These are phyloP conservation scores for Herpetomonas tarakana DNA, from an alignment of 208 protist species.

Conservation along the genomic window DNA sequence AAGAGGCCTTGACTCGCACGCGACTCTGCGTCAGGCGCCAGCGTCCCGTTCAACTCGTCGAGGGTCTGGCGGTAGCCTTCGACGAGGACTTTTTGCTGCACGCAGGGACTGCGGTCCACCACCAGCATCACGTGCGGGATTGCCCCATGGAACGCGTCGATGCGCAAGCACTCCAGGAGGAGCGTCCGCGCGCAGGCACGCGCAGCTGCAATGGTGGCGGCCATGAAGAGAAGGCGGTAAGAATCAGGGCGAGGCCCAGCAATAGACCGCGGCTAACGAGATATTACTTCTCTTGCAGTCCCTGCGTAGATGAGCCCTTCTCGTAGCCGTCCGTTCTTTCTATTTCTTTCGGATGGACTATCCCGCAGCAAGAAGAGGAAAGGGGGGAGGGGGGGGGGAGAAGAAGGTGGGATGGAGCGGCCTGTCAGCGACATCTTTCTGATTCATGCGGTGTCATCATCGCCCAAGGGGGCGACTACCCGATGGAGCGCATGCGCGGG, in stretches of 20 bases:
- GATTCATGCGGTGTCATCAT: too few relatives aligned
- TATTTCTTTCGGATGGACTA: too few relatives aligned
- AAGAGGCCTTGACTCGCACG: conserved; percentile 6
- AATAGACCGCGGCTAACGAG: conserved; percentile 9
- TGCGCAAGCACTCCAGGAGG: conserved; percentile 68
- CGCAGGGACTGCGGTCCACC: conserved; percentile 60
- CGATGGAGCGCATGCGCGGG: too few relatives aligned
- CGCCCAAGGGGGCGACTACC: too few relatives aligned
- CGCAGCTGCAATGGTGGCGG: conserved; percentile 50
- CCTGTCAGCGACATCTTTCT: too few relatives aligned
- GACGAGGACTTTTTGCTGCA: conserved; percentile 62
- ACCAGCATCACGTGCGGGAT: conserved; percentile 78
- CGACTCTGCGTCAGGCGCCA: not conserved
- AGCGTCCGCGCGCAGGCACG: conserved; percentile 60
- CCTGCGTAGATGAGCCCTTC: too few relatives aligned
- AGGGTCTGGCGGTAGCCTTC: conserved; percentile 78
- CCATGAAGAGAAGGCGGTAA: conserved; percentile 1
- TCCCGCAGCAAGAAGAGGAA: too few relatives aligned
- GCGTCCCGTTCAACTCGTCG: conserved; percentile 39
- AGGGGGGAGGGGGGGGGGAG: too few relatives aligned
- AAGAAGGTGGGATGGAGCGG: too few relatives aligned
- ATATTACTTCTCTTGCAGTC: too few relatives aligned
- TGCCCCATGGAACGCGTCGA: conserved; percentile 63
- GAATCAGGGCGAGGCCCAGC: not conserved
- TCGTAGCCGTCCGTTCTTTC: too few relatives aligned